A percentile compares a stretch with the other conserved stretches of the same genome.
phyloP scores from a whole-genome alignment of 139 green algal species.

The Tetratostichococcus sp. region DNA sequence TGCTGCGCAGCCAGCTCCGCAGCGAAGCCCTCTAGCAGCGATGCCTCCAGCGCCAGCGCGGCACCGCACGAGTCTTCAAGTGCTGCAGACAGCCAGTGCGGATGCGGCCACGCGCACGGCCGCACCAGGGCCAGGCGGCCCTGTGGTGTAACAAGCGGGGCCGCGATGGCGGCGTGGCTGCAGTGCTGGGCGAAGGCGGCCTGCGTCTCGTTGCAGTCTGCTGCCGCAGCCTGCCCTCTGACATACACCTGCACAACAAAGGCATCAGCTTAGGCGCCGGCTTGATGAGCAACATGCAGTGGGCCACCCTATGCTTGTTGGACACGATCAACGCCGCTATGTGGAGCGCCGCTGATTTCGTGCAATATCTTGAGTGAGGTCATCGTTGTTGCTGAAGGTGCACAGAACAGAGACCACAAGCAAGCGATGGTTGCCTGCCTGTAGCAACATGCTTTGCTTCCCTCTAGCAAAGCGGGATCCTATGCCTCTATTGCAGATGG shows the following conservation, averaged over 20 bases:
- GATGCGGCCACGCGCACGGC: slow-evolving; percentile 32
- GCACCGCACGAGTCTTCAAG: slow-evolving; percentile 9
- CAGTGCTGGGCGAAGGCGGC: slow-evolving; percentile 11
- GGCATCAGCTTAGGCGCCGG: too few relatives aligned
- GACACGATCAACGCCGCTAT: too few relatives aligned
- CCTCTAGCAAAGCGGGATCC: too few relatives aligned
- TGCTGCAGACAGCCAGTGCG: slow-evolving; percentile 9
- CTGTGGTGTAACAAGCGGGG: neutral
- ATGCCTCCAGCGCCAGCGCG: slow-evolving; percentile 28
- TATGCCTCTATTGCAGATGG: too few relatives aligned
- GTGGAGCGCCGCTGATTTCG: too few relatives aligned
- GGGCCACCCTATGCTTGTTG: too few relatives aligned
- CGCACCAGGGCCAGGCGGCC: slow-evolving; percentile 9
- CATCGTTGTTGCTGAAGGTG: too few relatives aligned
- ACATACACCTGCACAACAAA: slow-evolving; percentile 29
- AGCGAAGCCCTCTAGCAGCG: slow-evolving; percentile 14
- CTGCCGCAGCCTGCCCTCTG: slow-evolving; percentile 1
- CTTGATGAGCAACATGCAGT: too few relatives aligned
- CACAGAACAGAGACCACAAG: too few relatives aligned
- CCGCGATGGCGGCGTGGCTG: neutral
- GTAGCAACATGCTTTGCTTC: too few relatives aligned
- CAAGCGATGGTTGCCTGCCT: too few relatives aligned
- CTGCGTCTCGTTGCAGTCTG: neutral
- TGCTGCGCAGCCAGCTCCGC: slow-evolving; percentile 9
- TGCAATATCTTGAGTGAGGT: too few relatives aligned